Percentiles rank a stretch among this genome's conserved stretches.
These are phyloP conservation scores for Cutaneotrichosporon arboriforme DNA, from an alignment of 1,284 basidiomycete species.

Conservation along the genomic window DNA sequence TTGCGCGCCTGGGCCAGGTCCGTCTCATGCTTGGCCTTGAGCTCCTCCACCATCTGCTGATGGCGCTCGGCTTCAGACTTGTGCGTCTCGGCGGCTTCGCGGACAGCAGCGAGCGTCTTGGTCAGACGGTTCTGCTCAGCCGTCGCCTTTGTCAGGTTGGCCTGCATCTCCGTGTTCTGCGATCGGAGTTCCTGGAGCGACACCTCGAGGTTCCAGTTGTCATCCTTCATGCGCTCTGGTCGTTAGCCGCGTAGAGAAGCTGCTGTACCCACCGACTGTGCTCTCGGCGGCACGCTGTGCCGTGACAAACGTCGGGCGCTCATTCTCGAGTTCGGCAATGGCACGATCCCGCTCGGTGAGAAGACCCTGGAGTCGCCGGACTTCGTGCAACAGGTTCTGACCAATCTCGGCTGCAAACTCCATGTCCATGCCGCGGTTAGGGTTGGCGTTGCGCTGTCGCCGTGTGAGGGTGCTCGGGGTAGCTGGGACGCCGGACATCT, in stretches of 20 bases:
- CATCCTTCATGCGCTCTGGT: slow-evolving; percentile 78
- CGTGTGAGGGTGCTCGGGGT: slow-evolving; percentile 37
- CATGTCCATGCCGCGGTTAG: slow-evolving; percentile 50
- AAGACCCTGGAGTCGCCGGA: slow-evolving; percentile 76
- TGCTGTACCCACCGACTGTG: slow-evolving; percentile 58
- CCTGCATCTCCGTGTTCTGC: slow-evolving; percentile 63
- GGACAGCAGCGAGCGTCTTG: slow-evolving; percentile 64
- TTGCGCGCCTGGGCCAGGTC: slow-evolving; percentile 85
- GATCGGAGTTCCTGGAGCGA: slow-evolving; percentile 77
- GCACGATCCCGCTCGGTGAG: slow-evolving; percentile 82
- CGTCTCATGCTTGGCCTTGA: slow-evolving; percentile 83
- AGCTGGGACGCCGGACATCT: slow-evolving; percentile 8
- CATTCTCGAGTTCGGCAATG: slow-evolving; percentile 72
- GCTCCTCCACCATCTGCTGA: slow-evolving; percentile 60
- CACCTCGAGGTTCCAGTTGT: slow-evolving; percentile 98
- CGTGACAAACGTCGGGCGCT: slow-evolving; percentile 62
- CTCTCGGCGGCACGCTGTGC: slow-evolving; percentile 71
- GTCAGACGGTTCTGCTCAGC: slow-evolving; percentile 75
- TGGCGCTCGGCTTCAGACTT: slow-evolving; percentile 80
- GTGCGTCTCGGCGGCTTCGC: slow-evolving; percentile 74
- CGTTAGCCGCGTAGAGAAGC: background rate
- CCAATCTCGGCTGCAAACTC: slow-evolving; percentile 97
- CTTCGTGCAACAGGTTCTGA: slow-evolving; percentile 79
- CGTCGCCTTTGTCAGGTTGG: slow-evolving; percentile 65
- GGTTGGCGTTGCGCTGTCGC: slow-evolving; percentile 47